These are phyloP conservation scores for Colletotrichum euphorbiae DNA, from an alignment of 2,329 filamentous ascomycete species.

Conservation along the genomic window DNA sequence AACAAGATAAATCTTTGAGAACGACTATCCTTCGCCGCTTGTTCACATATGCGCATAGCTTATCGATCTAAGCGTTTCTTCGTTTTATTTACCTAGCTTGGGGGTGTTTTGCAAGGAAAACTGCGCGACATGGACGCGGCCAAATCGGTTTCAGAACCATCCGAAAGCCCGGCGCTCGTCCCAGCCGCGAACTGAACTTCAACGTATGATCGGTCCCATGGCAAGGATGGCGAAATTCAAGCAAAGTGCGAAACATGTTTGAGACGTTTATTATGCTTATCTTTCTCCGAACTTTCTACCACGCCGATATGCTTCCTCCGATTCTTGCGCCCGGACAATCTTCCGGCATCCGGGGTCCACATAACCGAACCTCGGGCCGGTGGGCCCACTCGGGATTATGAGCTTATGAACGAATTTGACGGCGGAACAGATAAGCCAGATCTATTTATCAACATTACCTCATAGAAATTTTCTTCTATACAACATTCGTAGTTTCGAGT, in stretches of 20 bases:
- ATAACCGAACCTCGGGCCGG: neutral
- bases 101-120: neutral
- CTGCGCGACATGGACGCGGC: constrained; percentile 14
- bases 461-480: no score
- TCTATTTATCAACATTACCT: no score
- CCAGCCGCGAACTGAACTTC: neutral
- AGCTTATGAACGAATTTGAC: no score
- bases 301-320: no score
- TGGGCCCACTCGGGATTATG: no score
- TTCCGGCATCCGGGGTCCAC: neutral
- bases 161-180: constrained; percentile 8
- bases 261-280: constrained; percentile 1
- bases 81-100: constrained; percentile 3
- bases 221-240: neutral
- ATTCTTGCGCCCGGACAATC: no score
- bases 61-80: constrained; percentile 1
- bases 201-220: constrained; percentile 13
- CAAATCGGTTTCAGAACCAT: constrained; percentile 27
- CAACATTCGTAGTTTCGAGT: no score
- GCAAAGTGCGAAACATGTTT: constrained; percentile 14
- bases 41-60: neutral
- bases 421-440: no score
- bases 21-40: neutral
- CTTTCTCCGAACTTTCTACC: no score
- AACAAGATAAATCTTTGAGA: neutral